phyloP scores from a whole-genome alignment of 805 yeast genomes.

The Zygosaccharomyces bisporus region DNA sequence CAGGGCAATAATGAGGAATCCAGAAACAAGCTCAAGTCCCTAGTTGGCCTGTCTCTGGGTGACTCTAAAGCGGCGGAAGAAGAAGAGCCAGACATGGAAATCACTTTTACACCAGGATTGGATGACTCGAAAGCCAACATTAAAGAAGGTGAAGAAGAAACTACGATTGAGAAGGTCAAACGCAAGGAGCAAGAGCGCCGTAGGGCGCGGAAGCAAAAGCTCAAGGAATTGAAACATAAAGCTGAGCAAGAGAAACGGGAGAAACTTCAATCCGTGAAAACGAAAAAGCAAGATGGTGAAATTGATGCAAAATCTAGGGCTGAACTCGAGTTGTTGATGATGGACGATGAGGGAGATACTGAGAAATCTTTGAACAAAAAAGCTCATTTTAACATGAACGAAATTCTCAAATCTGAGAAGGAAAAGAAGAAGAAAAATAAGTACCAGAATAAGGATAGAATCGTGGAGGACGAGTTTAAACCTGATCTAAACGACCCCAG shows the following conservation, averaged over 20 bases:
- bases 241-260: constrained; percentile 51
- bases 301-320: constrained; percentile 47
- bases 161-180: constrained; percentile 73
- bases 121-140: constrained; percentile 40
- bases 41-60: constrained; percentile 46
- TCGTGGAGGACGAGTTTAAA: constrained; percentile 53
- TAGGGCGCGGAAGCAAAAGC: constrained; percentile 72
- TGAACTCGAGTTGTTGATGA: constrained; percentile 68
- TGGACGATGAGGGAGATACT: constrained; percentile 53
- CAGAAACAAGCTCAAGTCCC: constrained; percentile 58
- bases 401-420: constrained; percentile 70
- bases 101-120: constrained; percentile 89
- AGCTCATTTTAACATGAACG: constrained; percentile 77
- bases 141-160: constrained; percentile 52
- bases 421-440: constrained; percentile 48
- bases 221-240: constrained; percentile 55
- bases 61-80: constrained; percentile 19
- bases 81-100: constrained; percentile 82
- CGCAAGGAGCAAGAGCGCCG: constrained; percentile 93
- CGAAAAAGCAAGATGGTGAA: constrained; percentile 27
- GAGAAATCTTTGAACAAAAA: constrained; percentile 36
- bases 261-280: constrained; percentile 34
- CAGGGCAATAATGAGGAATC: constrained; percentile 39
- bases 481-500: constrained; percentile 80
- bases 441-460: constrained; percentile 45